These are phyloP conservation scores for Magnusiomyces clavatus DNA, from an alignment of 1,139 yeast genomes.

Conservation along the genomic window DNA sequence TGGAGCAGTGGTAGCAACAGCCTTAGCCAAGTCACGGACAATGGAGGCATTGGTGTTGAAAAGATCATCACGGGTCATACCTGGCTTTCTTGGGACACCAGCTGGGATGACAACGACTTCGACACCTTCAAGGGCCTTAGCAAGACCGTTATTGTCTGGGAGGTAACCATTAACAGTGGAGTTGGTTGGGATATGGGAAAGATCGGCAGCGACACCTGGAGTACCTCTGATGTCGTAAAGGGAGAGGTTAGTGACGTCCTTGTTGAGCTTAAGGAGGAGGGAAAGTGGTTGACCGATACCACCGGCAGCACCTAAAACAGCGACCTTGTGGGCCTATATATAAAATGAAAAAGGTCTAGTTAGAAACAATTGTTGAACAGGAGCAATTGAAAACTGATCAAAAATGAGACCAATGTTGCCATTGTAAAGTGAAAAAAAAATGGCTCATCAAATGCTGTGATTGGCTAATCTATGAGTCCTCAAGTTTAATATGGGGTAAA, in stretches of 20 bases:
- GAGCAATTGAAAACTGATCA: not conserved
- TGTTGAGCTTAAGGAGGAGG: conserved; percentile 78
- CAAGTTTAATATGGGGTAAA: too few relatives aligned
- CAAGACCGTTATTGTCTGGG: conserved; percentile 80
- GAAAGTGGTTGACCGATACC: conserved; percentile 99
- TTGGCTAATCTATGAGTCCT: not conserved
- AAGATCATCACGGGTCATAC: conserved; percentile 93
- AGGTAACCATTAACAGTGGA: conserved; percentile 72
- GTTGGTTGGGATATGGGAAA: conserved; percentile 88
- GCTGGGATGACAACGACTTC: conserved; percentile 95
- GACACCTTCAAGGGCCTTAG: conserved; percentile 66
- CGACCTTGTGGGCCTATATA: conserved; percentile 39
- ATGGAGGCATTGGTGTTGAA: conserved; percentile 97
- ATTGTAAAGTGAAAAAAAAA: not conserved
- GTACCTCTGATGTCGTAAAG: conserved; percentile 90
- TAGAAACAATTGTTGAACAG: not conserved
- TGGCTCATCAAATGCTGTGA: not conserved
- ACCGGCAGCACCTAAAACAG: conserved; percentile 95
- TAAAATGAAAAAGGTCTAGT: not conserved
- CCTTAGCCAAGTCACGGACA: conserved; percentile 85
- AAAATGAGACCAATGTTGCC: not conserved
- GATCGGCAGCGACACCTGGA: conserved; percentile 95
- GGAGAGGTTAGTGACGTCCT: conserved; percentile 74
- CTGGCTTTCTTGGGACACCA: conserved; percentile 99
- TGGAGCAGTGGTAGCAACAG: conserved; percentile 80